phyloP scores from a whole-genome alignment of 2,329 filamentous ascomycete species.

The Apiospora kogelbergensis region DNA sequence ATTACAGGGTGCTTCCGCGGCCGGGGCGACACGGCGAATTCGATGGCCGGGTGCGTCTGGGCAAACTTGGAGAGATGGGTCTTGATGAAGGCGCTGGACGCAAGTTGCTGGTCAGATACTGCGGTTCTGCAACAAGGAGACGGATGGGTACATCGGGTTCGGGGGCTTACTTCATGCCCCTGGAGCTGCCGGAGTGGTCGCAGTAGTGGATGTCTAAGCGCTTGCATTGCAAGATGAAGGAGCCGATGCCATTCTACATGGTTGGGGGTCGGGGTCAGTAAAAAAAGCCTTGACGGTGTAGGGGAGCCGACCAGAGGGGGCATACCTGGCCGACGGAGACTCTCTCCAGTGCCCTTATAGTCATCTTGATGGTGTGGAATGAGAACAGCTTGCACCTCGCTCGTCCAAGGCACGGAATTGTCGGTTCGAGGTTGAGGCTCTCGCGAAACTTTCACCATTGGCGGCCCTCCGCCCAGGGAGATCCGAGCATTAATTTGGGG shows the following conservation, averaged over 20 bases:
- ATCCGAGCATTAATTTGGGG: background rate
- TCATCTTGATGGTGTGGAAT: slow-evolving; percentile 46
- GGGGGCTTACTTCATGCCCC: slow-evolving; percentile 80
- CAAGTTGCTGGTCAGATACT: background rate
- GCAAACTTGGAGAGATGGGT: slow-evolving; percentile 76
- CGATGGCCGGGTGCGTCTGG: slow-evolving; percentile 78
- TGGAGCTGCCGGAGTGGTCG: slow-evolving; percentile 91
- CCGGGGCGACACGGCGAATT: slow-evolving; percentile 87
- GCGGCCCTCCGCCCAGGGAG: background rate
- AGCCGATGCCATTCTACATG: slow-evolving; percentile 85
- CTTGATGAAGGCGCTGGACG: slow-evolving; percentile 74
- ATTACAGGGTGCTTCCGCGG: slow-evolving; percentile 89
- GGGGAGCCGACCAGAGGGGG: background rate
- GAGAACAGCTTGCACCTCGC: background rate
- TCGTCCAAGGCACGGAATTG: background rate
- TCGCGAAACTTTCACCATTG: slow-evolving; percentile 23
- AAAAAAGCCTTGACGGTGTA: slow-evolving; percentile 8
- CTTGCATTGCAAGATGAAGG: slow-evolving; percentile 97
- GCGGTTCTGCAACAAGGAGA: background rate
- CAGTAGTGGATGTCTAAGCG: slow-evolving; percentile 96
- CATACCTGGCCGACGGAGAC: slow-evolving; percentile 55
- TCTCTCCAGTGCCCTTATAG: slow-evolving; percentile 52
- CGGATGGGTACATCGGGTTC: slow-evolving; percentile 9
- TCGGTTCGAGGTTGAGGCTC: slow-evolving; percentile 7
- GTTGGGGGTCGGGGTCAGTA: slow-evolving; percentile 12